Conservation (phyloP, 2,329 filamentous ascomycete species). For the Talaromyces amestolkiae region DNA sequence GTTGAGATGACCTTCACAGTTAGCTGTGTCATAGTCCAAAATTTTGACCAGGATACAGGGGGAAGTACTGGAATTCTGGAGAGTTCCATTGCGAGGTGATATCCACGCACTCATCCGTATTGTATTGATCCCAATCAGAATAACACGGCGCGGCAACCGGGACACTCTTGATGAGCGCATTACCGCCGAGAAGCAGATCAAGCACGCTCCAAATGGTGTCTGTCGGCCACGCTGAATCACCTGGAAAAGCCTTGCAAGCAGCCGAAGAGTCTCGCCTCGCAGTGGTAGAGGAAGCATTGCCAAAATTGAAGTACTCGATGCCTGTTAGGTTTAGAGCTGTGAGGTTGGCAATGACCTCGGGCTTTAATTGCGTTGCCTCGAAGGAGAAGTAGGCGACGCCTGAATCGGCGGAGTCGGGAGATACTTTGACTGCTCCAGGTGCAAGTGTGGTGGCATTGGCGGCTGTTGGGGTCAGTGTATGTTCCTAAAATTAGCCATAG, state of each 20-base stretch:
- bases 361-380: conserved; percentile 36
- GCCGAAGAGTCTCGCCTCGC: conserved; percentile 39
- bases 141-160: conserved; percentile 38
- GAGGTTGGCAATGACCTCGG: conserved; percentile 34
- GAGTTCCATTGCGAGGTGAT: conserved; percentile 30
- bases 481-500: neutral
- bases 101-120: conserved; percentile 32
- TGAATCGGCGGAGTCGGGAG: conserved; percentile 1
- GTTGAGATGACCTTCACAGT: conserved; percentile 9
- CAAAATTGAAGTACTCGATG: conserved; percentile 37
- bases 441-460: conserved; percentile 7
- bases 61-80: conserved; percentile 7
- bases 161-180: conserved; percentile 31
- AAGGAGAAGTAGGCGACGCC: conserved; percentile 17
- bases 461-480: neutral
- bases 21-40: neutral
- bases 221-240: conserved; percentile 24
- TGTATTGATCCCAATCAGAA: conserved; percentile 31
- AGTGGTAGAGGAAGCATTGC: conserved; percentile 18
- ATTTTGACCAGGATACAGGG: neutral
- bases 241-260: conserved; percentile 32
- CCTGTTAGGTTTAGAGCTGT: conserved; percentile 31
- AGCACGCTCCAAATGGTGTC: conserved; percentile 30
- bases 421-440: neutral
- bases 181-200: conserved; percentile 36